phyloP scores from a whole-genome alignment of 2,329 filamentous ascomycete species.

The Cladobotryum mycophilum region DNA sequence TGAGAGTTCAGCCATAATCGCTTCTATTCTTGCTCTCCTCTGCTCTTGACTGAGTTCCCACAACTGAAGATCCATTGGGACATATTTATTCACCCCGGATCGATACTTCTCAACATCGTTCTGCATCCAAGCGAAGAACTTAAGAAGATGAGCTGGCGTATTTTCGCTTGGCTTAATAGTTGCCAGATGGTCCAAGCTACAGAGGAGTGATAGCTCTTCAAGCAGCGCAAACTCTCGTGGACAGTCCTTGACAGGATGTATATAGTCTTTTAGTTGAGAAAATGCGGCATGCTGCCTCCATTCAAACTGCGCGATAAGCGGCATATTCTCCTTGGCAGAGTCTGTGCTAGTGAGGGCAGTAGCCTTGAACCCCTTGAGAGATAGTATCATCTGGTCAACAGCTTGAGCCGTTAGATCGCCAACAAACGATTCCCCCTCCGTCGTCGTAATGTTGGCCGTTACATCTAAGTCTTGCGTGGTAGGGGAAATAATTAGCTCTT shows the following conservation, averaged over 20 bases:
- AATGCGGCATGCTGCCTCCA: slow-evolving; percentile 28
- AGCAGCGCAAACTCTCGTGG: slow-evolving; percentile 13
- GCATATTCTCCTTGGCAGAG: slow-evolving; percentile 14
- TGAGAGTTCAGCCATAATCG: not conserved
- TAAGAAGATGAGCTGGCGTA: slow-evolving; percentile 8
- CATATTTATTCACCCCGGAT: not conserved
- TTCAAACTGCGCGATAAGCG: slow-evolving; percentile 22
- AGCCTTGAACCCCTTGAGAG: slow-evolving; percentile 3
- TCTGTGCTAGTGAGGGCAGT: slow-evolving; percentile 9
- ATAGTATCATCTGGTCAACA: no score
- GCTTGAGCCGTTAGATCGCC: no score
- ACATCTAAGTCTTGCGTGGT: not conserved
- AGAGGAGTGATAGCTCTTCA: slow-evolving; percentile 24
- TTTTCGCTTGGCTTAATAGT: not conserved
- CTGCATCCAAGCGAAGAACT: slow-evolving; percentile 11
- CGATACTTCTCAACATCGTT: slow-evolving; percentile 1
- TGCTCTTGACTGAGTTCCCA: not conserved
- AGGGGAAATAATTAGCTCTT: not conserved
- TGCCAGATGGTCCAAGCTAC: slow-evolving; percentile 1
- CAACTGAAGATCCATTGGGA: not conserved
- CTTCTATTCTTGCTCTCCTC: not conserved
- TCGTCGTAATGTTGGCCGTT: not conserved
- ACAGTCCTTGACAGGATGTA: slow-evolving; percentile 14
- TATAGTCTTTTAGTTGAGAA: slow-evolving; percentile 16
- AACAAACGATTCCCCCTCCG: not conserved